Evolutionary conservation across 768 basidiomycete genomes (phyloP).

Genomic region (Termitomyces sp.): DNA sequence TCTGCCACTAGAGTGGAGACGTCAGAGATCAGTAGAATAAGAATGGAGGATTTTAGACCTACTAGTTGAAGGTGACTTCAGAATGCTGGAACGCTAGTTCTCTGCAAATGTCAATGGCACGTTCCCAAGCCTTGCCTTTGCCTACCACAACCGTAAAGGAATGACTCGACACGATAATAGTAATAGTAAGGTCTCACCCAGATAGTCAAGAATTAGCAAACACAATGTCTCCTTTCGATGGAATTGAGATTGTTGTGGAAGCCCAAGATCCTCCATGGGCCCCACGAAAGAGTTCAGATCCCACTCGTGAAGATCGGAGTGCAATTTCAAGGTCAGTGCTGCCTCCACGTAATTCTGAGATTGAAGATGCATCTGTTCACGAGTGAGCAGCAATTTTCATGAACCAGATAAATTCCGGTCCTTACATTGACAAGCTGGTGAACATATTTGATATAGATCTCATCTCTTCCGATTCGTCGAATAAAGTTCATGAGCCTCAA

Average conservation of each 20-base stretch:
- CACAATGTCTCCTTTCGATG: conserved; percentile 92
- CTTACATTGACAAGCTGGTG: conserved; percentile 90
- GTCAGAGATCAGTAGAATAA: not conserved
- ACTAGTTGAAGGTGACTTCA: conserved; percentile 91
- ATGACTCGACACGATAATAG: conserved; percentile 8
- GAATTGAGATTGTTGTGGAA: conserved; percentile 93
- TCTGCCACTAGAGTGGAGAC: conserved; percentile 49
- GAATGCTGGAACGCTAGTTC: conserved; percentile 88
- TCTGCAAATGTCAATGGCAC: conserved; percentile 88
- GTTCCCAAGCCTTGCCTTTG: conserved; percentile 97
- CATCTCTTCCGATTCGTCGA: conserved; percentile 84
- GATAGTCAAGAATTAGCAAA: conserved; percentile 88
- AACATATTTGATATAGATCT: conserved; percentile 95
- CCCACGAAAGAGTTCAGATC: conserved; percentile 75
- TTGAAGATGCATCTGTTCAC: conserved; percentile 74
- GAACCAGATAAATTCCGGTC: conserved; percentile 3
- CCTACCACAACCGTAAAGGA: conserved; percentile 38
- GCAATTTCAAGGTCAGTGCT: conserved; percentile 87
- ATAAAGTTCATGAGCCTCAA: conserved; percentile 93
- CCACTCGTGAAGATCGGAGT: conserved; percentile 94
- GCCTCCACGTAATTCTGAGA: conserved; percentile 92
- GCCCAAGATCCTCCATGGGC: conserved; percentile 84
- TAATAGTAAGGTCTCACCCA: conserved; percentile 45
- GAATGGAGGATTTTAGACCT: conserved; percentile 23
- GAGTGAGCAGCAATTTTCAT: conserved; percentile 13